Evolutionary conservation across 2,329 filamentous ascomycete species (phyloP).

Genomic region (Alternaria viburni): DNA sequence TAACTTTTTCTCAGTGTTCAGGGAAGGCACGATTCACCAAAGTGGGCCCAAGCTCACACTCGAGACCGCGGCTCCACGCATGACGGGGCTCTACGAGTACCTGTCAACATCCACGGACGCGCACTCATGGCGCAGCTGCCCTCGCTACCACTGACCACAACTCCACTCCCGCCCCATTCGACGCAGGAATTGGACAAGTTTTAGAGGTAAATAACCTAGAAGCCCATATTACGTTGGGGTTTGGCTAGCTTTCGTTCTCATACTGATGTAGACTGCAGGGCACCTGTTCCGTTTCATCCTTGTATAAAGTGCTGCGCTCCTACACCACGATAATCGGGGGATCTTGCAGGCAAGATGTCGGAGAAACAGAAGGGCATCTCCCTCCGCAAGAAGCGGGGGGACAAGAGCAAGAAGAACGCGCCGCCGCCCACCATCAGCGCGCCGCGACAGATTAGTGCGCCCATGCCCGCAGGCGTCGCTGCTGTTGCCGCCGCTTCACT

Average conservation of each 20-base stretch:
- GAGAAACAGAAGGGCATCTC: constrained; percentile 63
- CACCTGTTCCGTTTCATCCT: not conserved
- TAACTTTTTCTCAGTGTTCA: constrained; percentile 15
- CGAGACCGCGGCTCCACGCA: constrained; percentile 16
- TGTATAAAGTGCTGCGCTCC: not conserved
- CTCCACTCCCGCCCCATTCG: not conserved
- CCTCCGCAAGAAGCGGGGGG: constrained; percentile 66
- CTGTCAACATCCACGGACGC: constrained; percentile 7
- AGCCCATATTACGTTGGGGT: not conserved
- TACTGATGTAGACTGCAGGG: not conserved
- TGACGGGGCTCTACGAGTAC: constrained; percentile 7
- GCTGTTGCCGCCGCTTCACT: constrained; percentile 32
- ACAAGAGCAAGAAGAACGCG: constrained; percentile 61
- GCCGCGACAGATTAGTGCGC: constrained; percentile 60
- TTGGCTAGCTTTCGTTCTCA: not conserved
- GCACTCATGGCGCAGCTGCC: not conserved
- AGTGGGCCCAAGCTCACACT: constrained; percentile 33
- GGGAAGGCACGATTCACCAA: constrained; percentile 29
- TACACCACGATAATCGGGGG: not conserved
- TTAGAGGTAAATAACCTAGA: not conserved
- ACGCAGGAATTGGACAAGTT: not conserved
- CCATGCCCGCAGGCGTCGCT: constrained; percentile 42
- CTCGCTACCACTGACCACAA: not conserved
- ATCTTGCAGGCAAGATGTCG: constrained; percentile 51
- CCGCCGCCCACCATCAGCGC: constrained; percentile 55